phyloP scores from a whole-genome alignment of 805 yeast species.

The Pichia paraexigua region DNA sequence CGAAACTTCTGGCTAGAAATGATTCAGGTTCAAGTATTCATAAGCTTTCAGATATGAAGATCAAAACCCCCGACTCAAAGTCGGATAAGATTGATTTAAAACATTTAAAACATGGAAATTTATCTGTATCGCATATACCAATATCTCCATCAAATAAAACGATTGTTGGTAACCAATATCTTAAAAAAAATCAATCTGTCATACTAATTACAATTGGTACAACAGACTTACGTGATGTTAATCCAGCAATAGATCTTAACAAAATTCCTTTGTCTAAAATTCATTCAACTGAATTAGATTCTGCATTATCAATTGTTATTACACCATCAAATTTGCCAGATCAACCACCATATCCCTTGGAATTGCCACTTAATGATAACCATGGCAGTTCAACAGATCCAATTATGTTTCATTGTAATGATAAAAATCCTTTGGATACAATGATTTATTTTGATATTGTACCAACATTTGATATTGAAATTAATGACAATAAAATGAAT shows the following conservation, averaged over 20 bases:
- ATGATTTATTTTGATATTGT: constrained; percentile 74
- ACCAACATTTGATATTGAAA: constrained; percentile 61
- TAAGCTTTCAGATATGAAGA: constrained; percentile 16
- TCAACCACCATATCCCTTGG: constrained; percentile 52
- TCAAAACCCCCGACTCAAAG: constrained; percentile 1
- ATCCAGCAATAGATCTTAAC: constrained; percentile 58
- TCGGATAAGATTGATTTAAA: constrained; percentile 12
- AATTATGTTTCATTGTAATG: constrained; percentile 56
- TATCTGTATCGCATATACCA: constrained; percentile 10
- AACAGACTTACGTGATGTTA: constrained; percentile 58
- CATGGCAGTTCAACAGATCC: constrained; percentile 66
- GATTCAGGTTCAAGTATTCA: constrained; percentile 17
- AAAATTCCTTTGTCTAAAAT: constrained; percentile 69
- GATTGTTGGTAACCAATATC: constrained; percentile 74
- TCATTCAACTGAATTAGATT: constrained; percentile 77
- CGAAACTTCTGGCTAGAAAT: constrained; percentile 23
- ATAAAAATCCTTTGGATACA: constrained; percentile 41
- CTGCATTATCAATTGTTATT: constrained; percentile 72
- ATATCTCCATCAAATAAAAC: constrained; percentile 34
- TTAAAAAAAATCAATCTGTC: constrained; percentile 56
- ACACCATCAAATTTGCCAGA: constrained; percentile 35
- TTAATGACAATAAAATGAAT: constrained; percentile 7
- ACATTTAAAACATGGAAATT: background rate
- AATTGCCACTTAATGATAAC: constrained; percentile 77
- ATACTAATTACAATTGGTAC: constrained; percentile 82